A percentile compares a stretch with the other conserved stretches of the same genome.
phyloP scores from a whole-genome alignment of 352 stramenopile genomes.

The Plasmopara viticola region DNA sequence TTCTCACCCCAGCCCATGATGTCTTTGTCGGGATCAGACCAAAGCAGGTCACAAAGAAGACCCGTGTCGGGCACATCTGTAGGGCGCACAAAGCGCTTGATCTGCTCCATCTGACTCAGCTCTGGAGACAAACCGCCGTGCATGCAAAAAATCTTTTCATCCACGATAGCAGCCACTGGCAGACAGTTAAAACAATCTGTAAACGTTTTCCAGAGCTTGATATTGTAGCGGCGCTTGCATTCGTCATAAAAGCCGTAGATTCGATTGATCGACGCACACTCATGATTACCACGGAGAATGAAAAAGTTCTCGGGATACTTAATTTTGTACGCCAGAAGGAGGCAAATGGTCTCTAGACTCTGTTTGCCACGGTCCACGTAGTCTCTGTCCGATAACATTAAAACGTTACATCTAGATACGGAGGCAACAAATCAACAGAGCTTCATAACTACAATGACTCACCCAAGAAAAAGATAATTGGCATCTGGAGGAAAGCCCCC shows the following conservation, averaged over 20 bases:
- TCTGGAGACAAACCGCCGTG: slow-evolving; percentile 91
- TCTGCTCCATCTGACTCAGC: slow-evolving; percentile 97
- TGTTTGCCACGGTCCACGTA: slow-evolving; percentile 95
- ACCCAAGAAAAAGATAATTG: slow-evolving; percentile 55
- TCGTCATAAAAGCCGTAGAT: slow-evolving; percentile 99
- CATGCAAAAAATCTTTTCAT: slow-evolving; percentile 99
- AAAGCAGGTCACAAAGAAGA: slow-evolving; percentile 82
- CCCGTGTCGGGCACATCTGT: slow-evolving; percentile 83
- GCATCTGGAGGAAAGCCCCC: slow-evolving; percentile 85
- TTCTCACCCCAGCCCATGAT: slow-evolving; percentile 93
- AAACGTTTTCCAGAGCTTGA: slow-evolving; percentile 94
- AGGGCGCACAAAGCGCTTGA: slow-evolving; percentile 82
- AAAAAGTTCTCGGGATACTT: slow-evolving; percentile 98
- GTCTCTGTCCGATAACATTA: slow-evolving; percentile 32
- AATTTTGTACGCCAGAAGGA: slow-evolving; percentile 98
- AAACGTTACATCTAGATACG: no score
- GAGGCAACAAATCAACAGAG: no score
- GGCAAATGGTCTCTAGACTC: slow-evolving; percentile 96
- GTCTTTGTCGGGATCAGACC: slow-evolving; percentile 82
- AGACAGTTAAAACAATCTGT: slow-evolving; percentile 99
- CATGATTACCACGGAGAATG: slow-evolving; percentile 97
- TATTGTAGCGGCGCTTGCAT: slow-evolving; percentile 91
- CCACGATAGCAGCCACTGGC: slow-evolving; percentile 92
- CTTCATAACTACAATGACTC: no score
- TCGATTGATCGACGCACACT: slow-evolving; percentile 97